Base-by-base conservation (phyloP, 306 rosid species). In the Vigna radiata region DNA sequence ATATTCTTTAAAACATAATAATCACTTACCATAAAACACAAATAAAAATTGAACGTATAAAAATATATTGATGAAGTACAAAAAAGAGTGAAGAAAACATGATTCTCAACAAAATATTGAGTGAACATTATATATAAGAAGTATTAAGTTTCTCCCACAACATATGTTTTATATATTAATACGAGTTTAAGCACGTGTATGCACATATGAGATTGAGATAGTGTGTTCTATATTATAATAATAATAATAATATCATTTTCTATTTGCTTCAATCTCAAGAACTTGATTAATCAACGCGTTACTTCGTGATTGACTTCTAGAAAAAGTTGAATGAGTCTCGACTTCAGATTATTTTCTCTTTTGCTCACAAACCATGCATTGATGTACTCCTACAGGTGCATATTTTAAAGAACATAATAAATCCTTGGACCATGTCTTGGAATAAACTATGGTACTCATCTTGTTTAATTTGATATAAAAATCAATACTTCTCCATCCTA, bases 271-370 rank as follows among this genome's bases (percentile, higher is more conserved):
- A 14, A 6, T 12, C 2, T 3, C 39, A 33, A 79, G 70, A n/a
- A 21, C 52, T 64, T 27, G 53, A 79, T 65, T 27, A 63, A 56
- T 63, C 14, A 36, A 59, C 64, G 46, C 41, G 50, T 31, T 62
- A 62, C 67, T 7, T 52, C 2, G 23, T n/a, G 29, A 3, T 48
- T 60, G 21, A 36, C 77, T 47, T 60, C 39, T 43, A 70, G 16
- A 55, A 59, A 18, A 43, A 53, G 44, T 47, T 61, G 82, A 78
- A 58, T 8, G 1, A 60, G 82, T 78, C 77, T 6, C 44, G 0
- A 1, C 36, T 23, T 48, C 17, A 29, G 13, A 58, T 15, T 29
- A 7, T 29, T 3, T 31, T 61, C n/a, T 6, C 11, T 29, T 29
- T 6, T 27, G 5, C 41, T 13, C 64, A 55, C 31, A 11, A 25